Percentiles rank a stretch among this genome's conserved stretches.
phyloP scores from a whole-genome alignment of 1,139 yeast genomes.

The Pneumocystis wakefieldiae region DNA sequence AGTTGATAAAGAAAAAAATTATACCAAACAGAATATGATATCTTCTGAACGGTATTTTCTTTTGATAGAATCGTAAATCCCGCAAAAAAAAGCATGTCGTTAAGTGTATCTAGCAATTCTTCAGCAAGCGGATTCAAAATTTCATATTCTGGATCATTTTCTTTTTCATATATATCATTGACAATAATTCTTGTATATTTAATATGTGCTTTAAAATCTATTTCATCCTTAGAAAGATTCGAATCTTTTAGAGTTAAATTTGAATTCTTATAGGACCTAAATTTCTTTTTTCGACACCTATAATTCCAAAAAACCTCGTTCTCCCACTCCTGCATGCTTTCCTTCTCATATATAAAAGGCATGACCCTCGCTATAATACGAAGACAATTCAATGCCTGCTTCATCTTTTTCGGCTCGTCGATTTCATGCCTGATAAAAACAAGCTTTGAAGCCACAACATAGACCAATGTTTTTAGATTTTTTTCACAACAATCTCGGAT shows the following conservation, averaged over 20 bases:
- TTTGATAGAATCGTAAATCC: conserved; percentile 41
- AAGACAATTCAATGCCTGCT: conserved; percentile 40
- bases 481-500: conserved; percentile 44
- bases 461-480: conserved; percentile 42
- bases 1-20: not conserved
- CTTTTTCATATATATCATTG: conserved; percentile 4
- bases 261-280: not conserved
- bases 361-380: conserved; percentile 50
- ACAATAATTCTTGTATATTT: not conserved
- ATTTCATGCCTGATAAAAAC: conserved; percentile 22
- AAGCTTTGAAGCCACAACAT: conserved; percentile 28
- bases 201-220: not conserved
- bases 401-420: conserved; percentile 16
- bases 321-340: conserved; percentile 26
- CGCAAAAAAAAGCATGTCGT: conserved; percentile 42
- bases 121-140: conserved; percentile 34
- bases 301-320: conserved; percentile 34
- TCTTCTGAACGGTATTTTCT: conserved; percentile 12
- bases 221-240: not conserved
- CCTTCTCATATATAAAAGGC: conserved; percentile 49
- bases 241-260: not conserved
- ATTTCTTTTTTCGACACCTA: conserved; percentile 1
- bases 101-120: conserved; percentile 32
- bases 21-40: conserved; percentile 14
- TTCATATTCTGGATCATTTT: conserved; percentile 1